phyloP scores from a whole-genome alignment of 257 asterid genomes.

The Solanum ahanhuiri region DNA sequence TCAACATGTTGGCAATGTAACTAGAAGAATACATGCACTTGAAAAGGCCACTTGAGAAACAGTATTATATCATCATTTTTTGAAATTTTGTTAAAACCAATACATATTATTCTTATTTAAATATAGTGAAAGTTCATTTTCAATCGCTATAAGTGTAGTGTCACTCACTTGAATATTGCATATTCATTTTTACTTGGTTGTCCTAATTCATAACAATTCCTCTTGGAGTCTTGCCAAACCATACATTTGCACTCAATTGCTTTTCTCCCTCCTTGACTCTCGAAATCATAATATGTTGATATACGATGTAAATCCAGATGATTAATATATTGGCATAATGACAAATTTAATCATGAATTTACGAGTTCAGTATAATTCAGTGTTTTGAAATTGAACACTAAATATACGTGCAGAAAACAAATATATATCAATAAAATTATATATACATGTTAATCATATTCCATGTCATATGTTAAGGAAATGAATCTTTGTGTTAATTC shows the following conservation, averaged over 20 bases:
- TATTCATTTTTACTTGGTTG: background rate
- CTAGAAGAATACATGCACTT: background rate
- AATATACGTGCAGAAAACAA: background rate
- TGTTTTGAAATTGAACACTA: background rate
- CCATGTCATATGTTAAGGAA: background rate
- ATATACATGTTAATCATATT: too few species aligned
- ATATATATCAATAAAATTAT: background rate
- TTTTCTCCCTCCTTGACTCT: background rate
- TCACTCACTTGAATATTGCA: background rate
- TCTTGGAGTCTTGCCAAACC: constrained; percentile 2
- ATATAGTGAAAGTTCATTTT: background rate
- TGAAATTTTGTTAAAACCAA: background rate
- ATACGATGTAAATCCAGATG: background rate
- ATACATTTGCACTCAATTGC: background rate
- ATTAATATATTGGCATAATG: too few species aligned
- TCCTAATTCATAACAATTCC: background rate
- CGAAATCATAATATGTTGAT: background rate
- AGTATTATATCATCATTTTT: background rate
- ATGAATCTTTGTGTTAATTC: too few species aligned
- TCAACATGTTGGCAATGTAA: background rate
- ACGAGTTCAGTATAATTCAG: fast-evolving
- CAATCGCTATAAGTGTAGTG: background rate
- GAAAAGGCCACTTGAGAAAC: background rate
- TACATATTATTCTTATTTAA: background rate
- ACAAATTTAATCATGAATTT: too few species aligned